Evolutionary conservation across 164 flowering plant species (phyloP).

Genomic region (Dillenia turbinata): DNA sequence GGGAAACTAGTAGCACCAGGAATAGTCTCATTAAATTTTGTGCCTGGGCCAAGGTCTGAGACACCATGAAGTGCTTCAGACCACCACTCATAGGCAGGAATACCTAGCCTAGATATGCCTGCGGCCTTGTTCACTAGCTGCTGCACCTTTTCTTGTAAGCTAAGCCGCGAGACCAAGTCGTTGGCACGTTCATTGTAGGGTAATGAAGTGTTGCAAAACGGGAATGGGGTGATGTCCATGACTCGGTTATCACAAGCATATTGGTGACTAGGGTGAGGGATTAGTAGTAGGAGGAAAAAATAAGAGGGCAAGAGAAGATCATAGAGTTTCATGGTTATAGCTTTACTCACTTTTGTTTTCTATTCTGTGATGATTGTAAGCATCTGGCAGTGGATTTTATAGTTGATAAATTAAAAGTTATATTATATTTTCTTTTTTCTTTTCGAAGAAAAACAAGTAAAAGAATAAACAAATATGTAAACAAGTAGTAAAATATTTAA

Average conservation of each 20-base stretch:
- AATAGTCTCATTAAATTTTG: conserved; percentile 33
- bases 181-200: conserved; percentile 31
- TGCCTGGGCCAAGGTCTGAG: conserved; percentile 36
- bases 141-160: conserved; percentile 45
- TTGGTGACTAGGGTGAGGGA: conserved; percentile 12
- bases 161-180: conserved; percentile 45
- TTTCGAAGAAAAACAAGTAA: too few species aligned
- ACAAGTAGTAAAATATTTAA: too few species aligned
- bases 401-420: too few species aligned
- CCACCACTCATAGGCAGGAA: conserved; percentile 64
- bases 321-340: too few species aligned
- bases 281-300: conserved; percentile 16
- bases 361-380: too few species aligned
- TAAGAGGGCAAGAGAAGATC: conserved; percentile 3
- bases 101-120: conserved; percentile 40
- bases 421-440: too few species aligned
- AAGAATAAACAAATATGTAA: too few species aligned
- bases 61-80: conserved; percentile 73
- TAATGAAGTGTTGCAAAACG: conserved; percentile 43
- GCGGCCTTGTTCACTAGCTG: conserved; percentile 42
- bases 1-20: conserved; percentile 75
- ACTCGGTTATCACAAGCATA: conserved; percentile 30
- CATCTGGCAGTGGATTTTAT: too few species aligned
- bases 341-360: too few species aligned
- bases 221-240: conserved; percentile 15